A percentile compares a stretch with the other conserved stretches of the same genome.
Evolutionary conservation across 1,284 basidiomycete species (phyloP).

Genomic region (Heimioporus punctisporus): DNA sequence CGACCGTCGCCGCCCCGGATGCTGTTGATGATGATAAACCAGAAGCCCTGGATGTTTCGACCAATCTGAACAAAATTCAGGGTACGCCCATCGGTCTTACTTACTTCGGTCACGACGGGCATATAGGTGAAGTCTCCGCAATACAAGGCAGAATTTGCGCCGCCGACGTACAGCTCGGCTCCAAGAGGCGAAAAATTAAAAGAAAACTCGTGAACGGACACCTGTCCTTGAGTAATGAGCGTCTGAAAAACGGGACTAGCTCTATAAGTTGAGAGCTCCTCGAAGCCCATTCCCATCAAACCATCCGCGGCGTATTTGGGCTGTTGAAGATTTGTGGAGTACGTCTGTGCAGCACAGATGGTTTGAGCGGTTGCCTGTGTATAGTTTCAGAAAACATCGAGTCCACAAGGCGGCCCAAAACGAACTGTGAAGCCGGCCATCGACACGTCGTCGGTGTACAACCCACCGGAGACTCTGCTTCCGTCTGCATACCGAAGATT

Average conservation of each 20-base stretch:
- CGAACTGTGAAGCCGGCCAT: constrained; percentile 14
- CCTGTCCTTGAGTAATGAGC: constrained; percentile 20
- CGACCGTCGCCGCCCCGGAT: constrained; percentile 27
- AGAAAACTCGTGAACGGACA: constrained; percentile 29
- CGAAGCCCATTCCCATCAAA: constrained; percentile 35
- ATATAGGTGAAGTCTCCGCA: constrained; percentile 14
- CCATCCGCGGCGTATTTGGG: constrained; percentile 26
- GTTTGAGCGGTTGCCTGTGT: neutral
- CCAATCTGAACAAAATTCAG: neutral
- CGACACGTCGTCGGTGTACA: constrained; percentile 52
- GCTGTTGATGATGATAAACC: constrained; percentile 41
- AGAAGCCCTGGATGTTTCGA: constrained; percentile 41
- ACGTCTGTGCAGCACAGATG: neutral
- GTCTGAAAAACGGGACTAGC: constrained; percentile 25
- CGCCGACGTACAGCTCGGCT: constrained; percentile 42
- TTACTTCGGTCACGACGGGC: too few relatives aligned
- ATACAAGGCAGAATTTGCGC: constrained; percentile 16
- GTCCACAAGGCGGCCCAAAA: neutral
- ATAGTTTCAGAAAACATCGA: too few relatives aligned
- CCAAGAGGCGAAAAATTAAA: constrained; percentile 35
- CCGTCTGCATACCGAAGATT: constrained; percentile 56
- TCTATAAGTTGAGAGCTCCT: constrained; percentile 19
- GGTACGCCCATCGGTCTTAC: too few relatives aligned
- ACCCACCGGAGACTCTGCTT: constrained; percentile 48
- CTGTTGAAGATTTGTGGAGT: neutral